A percentile compares a stretch with the other conserved stretches of the same genome.
Evolutionary conservation across 495 filamentous ascomycete genomes (phyloP).

Genomic region (Podospora pseudopauciseta): DNA sequence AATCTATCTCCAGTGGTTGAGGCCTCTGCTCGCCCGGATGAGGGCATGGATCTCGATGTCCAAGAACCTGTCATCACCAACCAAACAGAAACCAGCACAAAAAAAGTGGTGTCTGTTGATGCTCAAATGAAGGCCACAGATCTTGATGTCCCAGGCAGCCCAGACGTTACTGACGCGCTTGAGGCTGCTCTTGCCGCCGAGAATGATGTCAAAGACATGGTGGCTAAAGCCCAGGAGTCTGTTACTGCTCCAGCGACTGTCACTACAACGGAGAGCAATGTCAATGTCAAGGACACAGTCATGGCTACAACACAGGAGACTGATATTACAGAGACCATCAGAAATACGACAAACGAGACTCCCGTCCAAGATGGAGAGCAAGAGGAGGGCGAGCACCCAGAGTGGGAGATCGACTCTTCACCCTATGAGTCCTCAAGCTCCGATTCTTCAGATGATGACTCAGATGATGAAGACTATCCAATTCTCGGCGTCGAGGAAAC

Average conservation of each 20-base stretch:
- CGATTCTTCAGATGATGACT: conserved; percentile 46
- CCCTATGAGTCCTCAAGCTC: conserved; percentile 38
- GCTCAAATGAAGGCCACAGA: conserved; percentile 1
- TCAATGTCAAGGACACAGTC: neutral
- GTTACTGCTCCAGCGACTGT: neutral
- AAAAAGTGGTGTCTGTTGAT: neutral
- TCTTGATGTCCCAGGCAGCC: conserved; percentile 28
- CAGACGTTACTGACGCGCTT: conserved; percentile 41
- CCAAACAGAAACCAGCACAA: neutral
- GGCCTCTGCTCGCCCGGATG: neutral
- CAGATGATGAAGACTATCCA: conserved; percentile 51
- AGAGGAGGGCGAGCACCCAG: conserved; percentile 35
- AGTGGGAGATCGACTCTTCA: conserved; percentile 64
- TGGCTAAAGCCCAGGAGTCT: neutral
- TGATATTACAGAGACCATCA: neutral
- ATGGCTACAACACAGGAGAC: neutral
- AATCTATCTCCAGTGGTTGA: neutral
- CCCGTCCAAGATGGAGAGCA: neutral
- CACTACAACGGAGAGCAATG: no score
- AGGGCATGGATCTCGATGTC: neutral
- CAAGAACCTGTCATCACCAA: neutral
- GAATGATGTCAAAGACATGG: conserved; percentile 15
- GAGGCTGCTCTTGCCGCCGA: conserved; percentile 42
- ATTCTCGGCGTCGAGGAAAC: conserved; percentile 72
- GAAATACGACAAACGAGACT: neutral